phyloP scores from a whole-genome alignment of 345 rosid genomes.

The Crucihimalaya himalaica region DNA sequence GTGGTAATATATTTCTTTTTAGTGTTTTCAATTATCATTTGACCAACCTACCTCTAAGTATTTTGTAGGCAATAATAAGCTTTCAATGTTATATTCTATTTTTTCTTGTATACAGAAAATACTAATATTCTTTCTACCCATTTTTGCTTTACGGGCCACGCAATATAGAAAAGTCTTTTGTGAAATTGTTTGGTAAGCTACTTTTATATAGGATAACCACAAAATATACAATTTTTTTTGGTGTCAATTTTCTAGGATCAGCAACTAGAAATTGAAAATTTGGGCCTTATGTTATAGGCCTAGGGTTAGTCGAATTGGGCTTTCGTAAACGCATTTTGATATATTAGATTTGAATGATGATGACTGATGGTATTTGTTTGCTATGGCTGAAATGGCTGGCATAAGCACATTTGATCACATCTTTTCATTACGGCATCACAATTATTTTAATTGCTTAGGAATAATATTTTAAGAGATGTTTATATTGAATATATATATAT shows the following conservation, averaged over 20 bases:
- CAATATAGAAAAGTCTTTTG: conserved; percentile 5
- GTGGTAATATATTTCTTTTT: background rate
- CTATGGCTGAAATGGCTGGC: background rate
- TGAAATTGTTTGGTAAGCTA: conserved; percentile 28
- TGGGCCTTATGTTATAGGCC: background rate
- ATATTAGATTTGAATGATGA: background rate
- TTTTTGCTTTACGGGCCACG: background rate
- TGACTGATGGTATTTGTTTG: background rate
- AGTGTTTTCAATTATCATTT: background rate
- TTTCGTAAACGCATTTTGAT: background rate
- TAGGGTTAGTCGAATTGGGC: background rate
- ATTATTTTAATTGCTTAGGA: no score
- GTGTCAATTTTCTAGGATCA: conserved; percentile 23
- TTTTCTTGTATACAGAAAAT: background rate
- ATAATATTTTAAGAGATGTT: no score
- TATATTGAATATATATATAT: no score
- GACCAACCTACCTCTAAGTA: background rate
- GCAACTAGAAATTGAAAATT: background rate
- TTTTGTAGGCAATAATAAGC: background rate
- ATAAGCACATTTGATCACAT: no score
- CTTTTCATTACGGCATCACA: background rate
- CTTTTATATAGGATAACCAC: conserved; percentile 12
- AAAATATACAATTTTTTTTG: conserved; percentile 1
- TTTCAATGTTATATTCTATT: background rate
- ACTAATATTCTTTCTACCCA: background rate